phyloP scores from a whole-genome alignment of 768 basidiomycete genomes.

The Tubosaeta brunneosetosa region DNA sequence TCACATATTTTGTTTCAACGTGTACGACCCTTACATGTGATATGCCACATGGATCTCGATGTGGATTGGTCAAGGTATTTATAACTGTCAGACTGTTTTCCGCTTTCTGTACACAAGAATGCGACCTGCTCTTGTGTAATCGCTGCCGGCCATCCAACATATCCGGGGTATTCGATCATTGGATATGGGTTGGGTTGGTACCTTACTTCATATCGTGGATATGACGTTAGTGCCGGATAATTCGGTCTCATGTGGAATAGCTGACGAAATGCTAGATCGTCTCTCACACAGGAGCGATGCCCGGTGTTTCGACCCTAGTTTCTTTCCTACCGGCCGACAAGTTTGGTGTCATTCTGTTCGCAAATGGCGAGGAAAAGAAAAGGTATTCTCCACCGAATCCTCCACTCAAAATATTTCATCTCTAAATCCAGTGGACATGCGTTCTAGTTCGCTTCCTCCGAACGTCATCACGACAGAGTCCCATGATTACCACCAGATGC shows the following conservation, averaged over 20 bases:
- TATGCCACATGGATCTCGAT: conserved; percentile 40
- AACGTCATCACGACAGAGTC: neutral
- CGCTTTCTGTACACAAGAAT: conserved; percentile 25
- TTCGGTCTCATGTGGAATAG: neutral
- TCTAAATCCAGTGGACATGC: neutral
- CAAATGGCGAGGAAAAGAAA: conserved; percentile 25
- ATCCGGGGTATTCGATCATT: conserved; percentile 24
- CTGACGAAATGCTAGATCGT: conserved; percentile 26
- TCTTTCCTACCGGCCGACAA: conserved; percentile 34
- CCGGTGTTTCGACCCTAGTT: conserved; percentile 31
- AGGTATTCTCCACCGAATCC: conserved; percentile 13
- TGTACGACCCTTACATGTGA: no score
- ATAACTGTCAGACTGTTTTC: conserved; percentile 32
- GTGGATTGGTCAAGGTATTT: conserved; percentile 33
- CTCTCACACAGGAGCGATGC: conserved; percentile 31
- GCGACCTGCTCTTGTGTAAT: conserved; percentile 32
- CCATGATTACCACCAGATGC: neutral
- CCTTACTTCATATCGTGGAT: conserved; percentile 35
- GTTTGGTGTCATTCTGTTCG: conserved; percentile 34
- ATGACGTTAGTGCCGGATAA: conserved; percentile 30
- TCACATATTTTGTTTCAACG: neutral
- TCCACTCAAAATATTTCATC: conserved; percentile 11
- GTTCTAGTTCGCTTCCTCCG: neutral
- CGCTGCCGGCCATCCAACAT: neutral
- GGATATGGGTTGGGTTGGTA: conserved; percentile 44